These are phyloP conservation scores for Tagetes erecta DNA, from an alignment of 129 eudicot genomes.

Conservation along the genomic window DNA sequence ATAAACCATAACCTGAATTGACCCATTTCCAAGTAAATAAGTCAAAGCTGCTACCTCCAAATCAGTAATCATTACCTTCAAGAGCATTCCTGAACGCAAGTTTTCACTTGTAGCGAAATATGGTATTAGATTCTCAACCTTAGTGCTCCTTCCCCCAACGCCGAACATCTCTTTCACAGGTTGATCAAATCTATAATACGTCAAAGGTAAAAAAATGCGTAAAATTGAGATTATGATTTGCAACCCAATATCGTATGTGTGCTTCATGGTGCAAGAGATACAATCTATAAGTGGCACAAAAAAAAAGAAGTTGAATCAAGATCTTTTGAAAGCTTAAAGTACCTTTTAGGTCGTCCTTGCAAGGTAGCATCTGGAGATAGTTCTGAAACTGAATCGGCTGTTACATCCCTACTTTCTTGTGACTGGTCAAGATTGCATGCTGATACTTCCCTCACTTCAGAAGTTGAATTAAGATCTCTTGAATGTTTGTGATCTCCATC, in stretches of 20 bases:
- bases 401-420: conserved; percentile 24
- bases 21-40: not conserved
- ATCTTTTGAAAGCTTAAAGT: not conserved
- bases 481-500: conserved; percentile 31
- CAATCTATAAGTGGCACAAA: not conserved
- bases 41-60: not conserved
- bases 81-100: conserved; percentile 40
- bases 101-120: conserved; percentile 40
- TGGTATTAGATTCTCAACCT: conserved; percentile 29
- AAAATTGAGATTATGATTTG: conserved; percentile 5
- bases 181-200: conserved; percentile 62
- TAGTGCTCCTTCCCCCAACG: conserved; percentile 23
- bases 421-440: conserved; percentile 30
- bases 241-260: conserved; percentile 1
- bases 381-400: conserved; percentile 19
- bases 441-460: conserved; percentile 8
- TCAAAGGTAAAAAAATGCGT: conserved; percentile 11
- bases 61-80: conserved; percentile 43
- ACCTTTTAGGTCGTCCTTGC: conserved; percentile 75
- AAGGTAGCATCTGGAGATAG: conserved; percentile 47
- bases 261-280: not conserved
- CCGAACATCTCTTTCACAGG: conserved; percentile 40
- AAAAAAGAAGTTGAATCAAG: too few relatives aligned
- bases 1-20: not conserved
- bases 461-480: conserved; percentile 21